Evolutionary conservation across 2,329 filamentous ascomycete genomes (phyloP).

Genomic region (Botrytis galanthina): DNA sequence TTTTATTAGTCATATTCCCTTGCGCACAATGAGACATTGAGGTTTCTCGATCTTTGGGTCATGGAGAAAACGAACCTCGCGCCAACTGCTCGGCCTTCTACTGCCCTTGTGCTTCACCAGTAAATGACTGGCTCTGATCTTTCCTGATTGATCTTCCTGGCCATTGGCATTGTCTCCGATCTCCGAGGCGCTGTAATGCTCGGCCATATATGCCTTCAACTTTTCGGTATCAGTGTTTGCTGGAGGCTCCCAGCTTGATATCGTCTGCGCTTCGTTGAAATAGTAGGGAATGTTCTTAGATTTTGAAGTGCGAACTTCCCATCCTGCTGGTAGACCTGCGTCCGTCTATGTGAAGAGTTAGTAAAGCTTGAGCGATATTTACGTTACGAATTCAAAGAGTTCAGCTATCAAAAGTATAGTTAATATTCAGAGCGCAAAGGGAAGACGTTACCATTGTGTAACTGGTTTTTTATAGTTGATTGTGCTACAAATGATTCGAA

Average conservation of each 20-base stretch:
- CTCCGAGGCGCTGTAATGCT: conserved; percentile 67
- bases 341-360: conserved; percentile 52
- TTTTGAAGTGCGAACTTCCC: conserved; percentile 97
- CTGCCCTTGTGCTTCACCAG: conserved; percentile 91
- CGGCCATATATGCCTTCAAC: conserved; percentile 91
- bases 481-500: not conserved
- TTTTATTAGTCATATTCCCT: conserved; percentile 21
- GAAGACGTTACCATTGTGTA: conserved; percentile 18
- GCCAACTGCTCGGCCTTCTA: conserved; percentile 88
- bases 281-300: conserved; percentile 99
- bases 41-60: not conserved
- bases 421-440: not conserved
- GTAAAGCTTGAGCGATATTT: not conserved
- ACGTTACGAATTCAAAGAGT: not conserved
- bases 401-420: not conserved
- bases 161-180: conserved; percentile 40
- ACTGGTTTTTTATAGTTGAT: not conserved
- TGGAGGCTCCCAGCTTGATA: conserved; percentile 95
- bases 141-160: conserved; percentile 57
- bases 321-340: conserved; percentile 77
- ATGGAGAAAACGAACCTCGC: conserved; percentile 54
- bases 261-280: conserved; percentile 83
- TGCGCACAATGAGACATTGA: not conserved
- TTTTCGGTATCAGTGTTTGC: conserved; percentile 83
- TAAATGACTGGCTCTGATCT: conserved; percentile 90